Evolutionary conservation across 148 eudicot genomes (phyloP), one percentile per base, ranked within the genome.

Genomic region (Limonium bicolor): DNA sequence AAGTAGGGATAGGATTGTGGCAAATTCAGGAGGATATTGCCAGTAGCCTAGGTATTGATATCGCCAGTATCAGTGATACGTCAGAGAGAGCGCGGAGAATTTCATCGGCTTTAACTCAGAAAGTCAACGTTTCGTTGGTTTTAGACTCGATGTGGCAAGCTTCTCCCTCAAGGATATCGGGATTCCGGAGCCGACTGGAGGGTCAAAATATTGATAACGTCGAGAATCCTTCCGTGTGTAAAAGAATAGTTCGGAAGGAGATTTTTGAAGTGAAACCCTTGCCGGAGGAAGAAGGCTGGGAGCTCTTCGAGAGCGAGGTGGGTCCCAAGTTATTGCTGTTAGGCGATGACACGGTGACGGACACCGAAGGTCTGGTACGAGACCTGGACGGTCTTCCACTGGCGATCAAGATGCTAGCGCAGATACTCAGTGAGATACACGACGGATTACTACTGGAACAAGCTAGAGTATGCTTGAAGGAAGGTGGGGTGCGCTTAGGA

Each of bases 71-170:
- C 18, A 20, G 27, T 0, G 59, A 54, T 32, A 59, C 50, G 14
- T 27, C 18, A 2, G 56, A 48, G 51, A 59, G 70, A 24, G 48
- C 69, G 15, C 34, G 32, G 25, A 42, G 21, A 10, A 18, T 65
- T 35, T 24, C 48, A 23, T 42, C 19, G 36, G 41, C 34, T 8
- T 9, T 65, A 25, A 23, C 30, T 28, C 42, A 49, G 22, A 59
- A 23, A 22, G 43, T 51, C 22, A 64, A 41, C n/a, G 52, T 64
- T 23, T 23, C 59, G 39, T 20, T 64, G 23, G 60, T 64, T 28
- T 41, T 65, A 20, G 70, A 65, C 49, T 59, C 64, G 2, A 29
- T 65, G 56, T 53, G 57, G 57, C 64, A 65, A 20, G 41, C 52
- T 65, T 65, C 9, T 43, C 61, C 3, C 37, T 65, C 4, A 28